Evolutionary conservation across 345 rosid species (phyloP).

Genomic region (Populus tremula): DNA sequence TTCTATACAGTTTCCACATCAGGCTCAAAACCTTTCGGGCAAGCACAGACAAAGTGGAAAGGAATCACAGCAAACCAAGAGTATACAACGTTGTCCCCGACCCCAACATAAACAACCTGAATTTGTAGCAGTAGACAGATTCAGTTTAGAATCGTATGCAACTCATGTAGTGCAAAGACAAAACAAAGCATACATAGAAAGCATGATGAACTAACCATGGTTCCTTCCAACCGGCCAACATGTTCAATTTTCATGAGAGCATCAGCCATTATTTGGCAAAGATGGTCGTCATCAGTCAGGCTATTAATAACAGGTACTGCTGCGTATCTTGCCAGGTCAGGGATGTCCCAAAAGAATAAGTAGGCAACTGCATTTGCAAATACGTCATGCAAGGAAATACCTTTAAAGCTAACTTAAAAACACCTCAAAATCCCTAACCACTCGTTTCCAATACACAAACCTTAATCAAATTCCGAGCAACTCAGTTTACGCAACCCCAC

Average conservation of each 20-base stretch:
- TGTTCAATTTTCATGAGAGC: conserved; percentile 95
- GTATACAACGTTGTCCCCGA: conserved; percentile 92
- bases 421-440: not conserved
- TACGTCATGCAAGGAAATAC: not conserved
- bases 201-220: conserved; percentile 56
- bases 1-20: conserved; percentile 68
- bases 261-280: conserved; percentile 97
- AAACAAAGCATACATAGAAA: not conserved
- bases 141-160: conserved; percentile 7
- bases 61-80: conserved; percentile 87
- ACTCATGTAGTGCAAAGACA: not conserved
- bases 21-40: conserved; percentile 89
- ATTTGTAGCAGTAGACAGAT: conserved; percentile 8
- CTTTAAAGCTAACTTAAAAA: not conserved
- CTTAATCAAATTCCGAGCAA: not conserved
- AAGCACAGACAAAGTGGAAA: conserved; percentile 90
- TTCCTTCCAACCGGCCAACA: conserved; percentile 75
- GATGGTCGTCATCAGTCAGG: conserved; percentile 90
- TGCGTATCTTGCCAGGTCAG: conserved; percentile 83
- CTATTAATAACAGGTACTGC: conserved; percentile 87
- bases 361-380: conserved; percentile 7
- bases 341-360: conserved; percentile 54
- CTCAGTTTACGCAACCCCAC: not conserved
- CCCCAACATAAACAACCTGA: conserved; percentile 97
- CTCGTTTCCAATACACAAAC: not conserved